A percentile compares a stretch with the other conserved stretches of the same genome.
These are phyloP conservation scores for Trichoderma pleuroti DNA, from an alignment of 2,329 filamentous ascomycete genomes.

Conservation along the genomic window DNA sequence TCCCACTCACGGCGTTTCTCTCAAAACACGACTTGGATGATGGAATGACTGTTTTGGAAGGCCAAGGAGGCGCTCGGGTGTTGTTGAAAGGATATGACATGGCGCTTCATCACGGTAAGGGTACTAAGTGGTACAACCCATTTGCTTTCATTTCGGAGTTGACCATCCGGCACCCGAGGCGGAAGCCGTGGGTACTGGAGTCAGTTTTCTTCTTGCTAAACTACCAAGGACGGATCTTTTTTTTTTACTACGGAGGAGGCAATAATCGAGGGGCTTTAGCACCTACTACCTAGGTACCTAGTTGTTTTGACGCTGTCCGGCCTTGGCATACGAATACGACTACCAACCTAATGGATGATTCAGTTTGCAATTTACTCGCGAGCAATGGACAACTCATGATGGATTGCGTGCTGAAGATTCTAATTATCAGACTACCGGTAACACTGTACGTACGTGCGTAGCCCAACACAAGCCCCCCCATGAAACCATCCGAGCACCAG, in stretches of 20 bases:
- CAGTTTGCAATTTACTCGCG: not conserved
- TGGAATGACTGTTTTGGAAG: not conserved
- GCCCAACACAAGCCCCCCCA: not conserved
- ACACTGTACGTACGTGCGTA: not conserved
- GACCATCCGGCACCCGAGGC: not conserved
- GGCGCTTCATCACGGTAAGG: not conserved
- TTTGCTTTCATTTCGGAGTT: slow-evolving; percentile 8
- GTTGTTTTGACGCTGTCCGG: not conserved
- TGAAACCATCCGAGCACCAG: not conserved
- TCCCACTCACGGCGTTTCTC: not conserved
- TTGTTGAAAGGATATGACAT: not conserved
- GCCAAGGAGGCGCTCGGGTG: not conserved
- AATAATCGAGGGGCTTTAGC: not conserved
- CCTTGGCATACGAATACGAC: not conserved
- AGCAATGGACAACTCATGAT: not conserved
- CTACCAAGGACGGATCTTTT: not conserved
- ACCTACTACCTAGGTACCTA: not conserved
- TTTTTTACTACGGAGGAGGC: not conserved
- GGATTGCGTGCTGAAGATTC: not conserved
- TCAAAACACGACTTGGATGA: not conserved
- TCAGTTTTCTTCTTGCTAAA: not conserved
- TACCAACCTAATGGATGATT: not conserved
- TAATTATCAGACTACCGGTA: not conserved
- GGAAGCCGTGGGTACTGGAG: not conserved
- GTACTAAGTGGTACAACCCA: not conserved